Evolutionary conservation across 2,329 filamentous ascomycete genomes (phyloP).

Genomic region (Colletotrichum tropicicola): DNA sequence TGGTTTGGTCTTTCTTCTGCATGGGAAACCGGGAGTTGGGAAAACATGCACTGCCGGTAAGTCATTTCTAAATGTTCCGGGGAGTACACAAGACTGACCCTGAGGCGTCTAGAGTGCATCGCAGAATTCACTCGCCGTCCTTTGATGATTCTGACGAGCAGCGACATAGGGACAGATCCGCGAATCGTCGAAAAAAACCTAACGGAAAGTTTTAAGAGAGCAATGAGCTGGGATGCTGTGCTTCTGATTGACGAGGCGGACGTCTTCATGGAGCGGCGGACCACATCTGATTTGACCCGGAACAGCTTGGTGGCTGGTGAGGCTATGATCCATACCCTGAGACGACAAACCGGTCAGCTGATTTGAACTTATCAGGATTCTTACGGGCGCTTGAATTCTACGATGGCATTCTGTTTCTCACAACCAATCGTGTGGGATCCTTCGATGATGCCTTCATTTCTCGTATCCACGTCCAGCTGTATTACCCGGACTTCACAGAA

Average conservation of each 20-base stretch:
- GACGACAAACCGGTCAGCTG: neutral
- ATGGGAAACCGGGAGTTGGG: slow-evolving; percentile 23
- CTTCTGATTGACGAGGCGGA: slow-evolving; percentile 42
- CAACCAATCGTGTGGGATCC: slow-evolving; percentile 38
- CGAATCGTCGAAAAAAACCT: slow-evolving; percentile 29
- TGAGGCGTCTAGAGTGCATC: slow-evolving; percentile 45
- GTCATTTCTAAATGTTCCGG: too few species aligned
- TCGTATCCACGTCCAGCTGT: slow-evolving; percentile 39
- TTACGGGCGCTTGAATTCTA: slow-evolving; percentile 40
- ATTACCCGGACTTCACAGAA: slow-evolving; percentile 39
- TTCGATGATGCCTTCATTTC: slow-evolving; percentile 44
- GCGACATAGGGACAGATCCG: slow-evolving; percentile 34
- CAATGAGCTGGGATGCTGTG: slow-evolving; percentile 37
- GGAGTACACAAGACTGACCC: too few species aligned
- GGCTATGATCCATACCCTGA: neutral
- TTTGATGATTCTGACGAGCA: slow-evolving; percentile 40
- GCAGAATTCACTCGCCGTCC: slow-evolving; percentile 41
- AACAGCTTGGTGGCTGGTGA: slow-evolving; percentile 30
- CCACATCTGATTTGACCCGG: slow-evolving; percentile 27
- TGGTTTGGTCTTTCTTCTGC: slow-evolving; percentile 15
- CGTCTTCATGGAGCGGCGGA: slow-evolving; percentile 31
- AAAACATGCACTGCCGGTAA: slow-evolving; percentile 28
- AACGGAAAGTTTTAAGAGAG: slow-evolving; percentile 28
- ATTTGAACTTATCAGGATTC: slow-evolving; percentile 32
- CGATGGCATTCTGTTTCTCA: slow-evolving; percentile 42